Percentiles rank a stretch among this genome's conserved stretches.
phyloP scores from a whole-genome alignment of 768 basidiomycete species.

The Pseudohyphozyma bogoriensis region DNA sequence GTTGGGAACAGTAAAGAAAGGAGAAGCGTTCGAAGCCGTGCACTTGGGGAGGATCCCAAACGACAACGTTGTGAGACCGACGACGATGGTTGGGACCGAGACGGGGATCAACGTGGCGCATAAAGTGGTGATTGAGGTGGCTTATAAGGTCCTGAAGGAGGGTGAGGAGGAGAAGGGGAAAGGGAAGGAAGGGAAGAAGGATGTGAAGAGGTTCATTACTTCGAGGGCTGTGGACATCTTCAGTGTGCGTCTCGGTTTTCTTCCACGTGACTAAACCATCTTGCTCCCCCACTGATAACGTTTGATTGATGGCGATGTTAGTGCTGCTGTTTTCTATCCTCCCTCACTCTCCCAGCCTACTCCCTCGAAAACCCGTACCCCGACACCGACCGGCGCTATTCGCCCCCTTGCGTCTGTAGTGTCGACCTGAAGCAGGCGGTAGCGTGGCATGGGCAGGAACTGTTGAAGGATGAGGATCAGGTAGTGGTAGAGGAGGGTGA shows the following conservation, averaged over 20 bases:
- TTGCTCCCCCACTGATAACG: background rate
- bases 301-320: background rate
- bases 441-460: background rate
- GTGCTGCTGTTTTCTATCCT: constrained; percentile 28
- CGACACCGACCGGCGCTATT: background rate
- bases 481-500: no score
- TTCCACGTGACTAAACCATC: background rate
- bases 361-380: constrained; percentile 13
- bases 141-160: background rate
- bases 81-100: constrained; percentile 19
- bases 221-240: constrained; percentile 17
- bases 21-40: no score
- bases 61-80: no score
- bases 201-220: constrained; percentile 5
- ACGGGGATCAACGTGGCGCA: constrained; percentile 18
- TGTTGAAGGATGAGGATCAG: background rate
- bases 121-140: background rate
- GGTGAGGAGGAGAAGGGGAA: background rate
- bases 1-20: no score
- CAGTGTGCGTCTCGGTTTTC: background rate
- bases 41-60: no score
- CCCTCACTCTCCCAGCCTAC: constrained; percentile 23
- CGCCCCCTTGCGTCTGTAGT: background rate
- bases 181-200: no score
- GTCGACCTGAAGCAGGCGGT: no score